Conservation (phyloP, 192 early-diverging fungal genomes). For the Diversispora eburnea region DNA sequence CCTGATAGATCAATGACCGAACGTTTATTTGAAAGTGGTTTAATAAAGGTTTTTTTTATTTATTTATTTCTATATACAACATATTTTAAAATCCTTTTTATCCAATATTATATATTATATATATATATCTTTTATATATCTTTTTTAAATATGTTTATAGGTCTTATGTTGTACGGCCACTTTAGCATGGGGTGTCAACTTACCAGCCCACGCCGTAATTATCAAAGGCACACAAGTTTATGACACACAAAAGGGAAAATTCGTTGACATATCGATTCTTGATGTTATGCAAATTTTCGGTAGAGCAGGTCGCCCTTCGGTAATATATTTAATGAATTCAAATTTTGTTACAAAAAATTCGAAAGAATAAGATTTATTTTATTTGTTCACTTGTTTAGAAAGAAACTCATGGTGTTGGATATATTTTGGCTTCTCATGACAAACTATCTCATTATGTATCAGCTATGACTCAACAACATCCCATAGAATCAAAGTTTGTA, state of each 20-base stretch:
- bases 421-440: slow-evolving; percentile 92
- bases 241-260: slow-evolving; percentile 87
- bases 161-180: slow-evolving; percentile 97
- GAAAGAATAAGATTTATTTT: neutral
- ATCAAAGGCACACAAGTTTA: slow-evolving; percentile 99
- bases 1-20: slow-evolving; percentile 85
- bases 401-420: slow-evolving; percentile 90
- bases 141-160: slow-evolving; percentile 29
- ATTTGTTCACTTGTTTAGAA: slow-evolving; percentile 50
- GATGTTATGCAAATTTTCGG: slow-evolving; percentile 99
- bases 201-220: slow-evolving; percentile 96
- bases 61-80: no score
- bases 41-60: slow-evolving; percentile 53
- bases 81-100: no score
- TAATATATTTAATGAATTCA: slow-evolving; percentile 11
- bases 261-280: slow-evolving; percentile 91
- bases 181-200: slow-evolving; percentile 98
- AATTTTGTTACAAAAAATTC: neutral
- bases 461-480: slow-evolving; percentile 92
- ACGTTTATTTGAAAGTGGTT: slow-evolving; percentile 83
- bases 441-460: slow-evolving; percentile 90
- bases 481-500: slow-evolving; percentile 82
- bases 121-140: neutral
- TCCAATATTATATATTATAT: neutral
- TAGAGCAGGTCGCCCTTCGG: slow-evolving; percentile 89